Base-by-base conservation (phyloP, 768 basidiomycete species). In the Russula dissimulans region DNA sequence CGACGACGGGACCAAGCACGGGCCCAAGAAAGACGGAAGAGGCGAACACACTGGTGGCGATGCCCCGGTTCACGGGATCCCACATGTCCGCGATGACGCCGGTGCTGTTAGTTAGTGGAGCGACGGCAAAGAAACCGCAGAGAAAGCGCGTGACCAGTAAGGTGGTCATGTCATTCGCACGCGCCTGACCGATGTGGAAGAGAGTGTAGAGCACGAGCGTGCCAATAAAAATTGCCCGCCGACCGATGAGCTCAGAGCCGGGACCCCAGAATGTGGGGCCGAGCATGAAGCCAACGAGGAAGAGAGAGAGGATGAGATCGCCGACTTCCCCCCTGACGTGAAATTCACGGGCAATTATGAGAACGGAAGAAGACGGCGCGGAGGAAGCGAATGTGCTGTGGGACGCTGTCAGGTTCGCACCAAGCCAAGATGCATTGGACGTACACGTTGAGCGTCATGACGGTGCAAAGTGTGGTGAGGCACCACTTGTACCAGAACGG, bases 41-140 rank as follows among this genome's bases (percentile, higher is more conserved):
- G 3, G 57, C 55, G 36, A 67, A 64, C 42, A 69, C 26, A 50
- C 65, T 64, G 29, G 62, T 49, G 1, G 69, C 67, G 11, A 62
- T 64, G 18, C 69, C 69, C 6, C 69, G 53, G 10, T 47, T 63
- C 32, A 59, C 39, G 10, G 69, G 53, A 43, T 68, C 62, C 66
- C 68, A 70, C 31, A 70, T 62, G 48, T 70, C 69, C 15, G 69
- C 66, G 15, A 70, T 66, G 43, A 70, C 58, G 0, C 68, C 67
- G 1, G 60, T 61, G 7, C 52, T 41, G 42, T 62, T 67, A 14
- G 68, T 68, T 32, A 70, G 55, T 4, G 69, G 68, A 8, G 62
- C 61, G 15, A 54, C 54, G 31, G 63, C 57, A 41, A 70, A 69
- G 49, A 65, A 61, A 2, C 69, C 69, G 36, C 59, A 65, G 4